Evolutionary conservation across 2,329 filamentous ascomycete genomes (phyloP), one percentile per base, ranked within the genome.

Genomic region (Onygenales sp.): DNA sequence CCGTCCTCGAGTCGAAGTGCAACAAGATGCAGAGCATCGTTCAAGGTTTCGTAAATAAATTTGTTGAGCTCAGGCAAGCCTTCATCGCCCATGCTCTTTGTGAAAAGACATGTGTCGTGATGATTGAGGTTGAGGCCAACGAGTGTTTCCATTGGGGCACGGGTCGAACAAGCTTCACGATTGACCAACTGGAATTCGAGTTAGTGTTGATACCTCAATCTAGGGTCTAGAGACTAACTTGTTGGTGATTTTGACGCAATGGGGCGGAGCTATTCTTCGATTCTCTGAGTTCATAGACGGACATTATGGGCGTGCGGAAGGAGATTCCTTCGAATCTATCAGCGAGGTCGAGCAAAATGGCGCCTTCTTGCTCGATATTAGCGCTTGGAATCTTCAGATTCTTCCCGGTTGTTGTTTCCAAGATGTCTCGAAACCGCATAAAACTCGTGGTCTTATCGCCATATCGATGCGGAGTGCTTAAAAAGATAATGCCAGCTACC

Each of bases 1-100:
- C 57, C 43, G 21, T 52, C 50, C 33, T 60, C 51, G 7, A 60
- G 52, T 47, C 56, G 38, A 54, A 49, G 36, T 21, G 54, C 54
- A 47, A 59, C 41, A 57, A 58, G 54, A 52, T 46, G 50, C 41
- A 3, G 27, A 52, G 50, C 41, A 39, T 52, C 41, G 47, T 47
- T 42, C 36, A 52, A 47, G 31, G 50, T 52, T 8, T 52, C 50
- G 41, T 52, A 52, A 47, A 52, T 45, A 52, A 52, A 52, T 39
- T 52, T 52, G 50, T 52, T 52, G 41, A 52, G 32, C 50, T 52
- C 50, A 2, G 50, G 38, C 31, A 52, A 52, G 50, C 50, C 50
- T 52, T 52, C 50, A 35, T 2, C 50, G 21, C 42, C 50, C 47
- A 52, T n/a, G 32, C 50, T 45, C 50, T 47, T 52, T 10, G 50